These are phyloP conservation scores for Boechera retrofracta DNA, from an alignment of 345 rosid species.

Conservation along the genomic window DNA sequence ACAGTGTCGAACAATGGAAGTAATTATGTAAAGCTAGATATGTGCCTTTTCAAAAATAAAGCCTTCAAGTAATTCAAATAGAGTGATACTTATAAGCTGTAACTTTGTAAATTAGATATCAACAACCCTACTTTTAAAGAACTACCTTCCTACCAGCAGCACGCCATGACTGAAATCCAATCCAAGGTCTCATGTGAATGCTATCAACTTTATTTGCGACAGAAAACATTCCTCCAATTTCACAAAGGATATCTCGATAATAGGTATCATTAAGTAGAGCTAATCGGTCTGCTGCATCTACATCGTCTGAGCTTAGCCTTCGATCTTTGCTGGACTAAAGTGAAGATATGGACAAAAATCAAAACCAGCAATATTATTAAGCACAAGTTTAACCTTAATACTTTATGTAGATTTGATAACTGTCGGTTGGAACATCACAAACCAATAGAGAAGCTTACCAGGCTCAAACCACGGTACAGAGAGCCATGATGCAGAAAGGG, in stretches of 20 bases:
- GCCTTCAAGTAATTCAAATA: constrained; percentile 4
- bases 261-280: constrained; percentile 68
- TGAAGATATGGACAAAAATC: constrained; percentile 31
- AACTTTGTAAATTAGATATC: constrained; percentile 12
- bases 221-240: constrained; percentile 96
- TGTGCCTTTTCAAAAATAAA: constrained; percentile 1
- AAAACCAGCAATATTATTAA: constrained; percentile 32
- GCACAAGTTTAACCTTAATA: not conserved
- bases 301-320: constrained; percentile 94
- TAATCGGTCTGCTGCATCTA: constrained; percentile 85
- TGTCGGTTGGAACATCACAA: constrained; percentile 16
- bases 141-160: constrained; percentile 97
- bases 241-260: constrained; percentile 77
- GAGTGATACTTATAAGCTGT: not conserved
- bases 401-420: constrained; percentile 2
- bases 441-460: constrained; percentile 65
- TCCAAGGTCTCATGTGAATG: constrained; percentile 98
- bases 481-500: constrained; percentile 97
- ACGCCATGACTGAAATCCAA: constrained; percentile 99
- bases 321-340: constrained; percentile 69
- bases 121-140: constrained; percentile 39
- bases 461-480: constrained; percentile 89
- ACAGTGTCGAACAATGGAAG: not conserved
- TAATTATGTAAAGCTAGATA: constrained; percentile 7
- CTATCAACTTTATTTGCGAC: constrained; percentile 88